Conservation (phyloP, 768 basidiomycete genomes). For the Suillus variegatus region DNA sequence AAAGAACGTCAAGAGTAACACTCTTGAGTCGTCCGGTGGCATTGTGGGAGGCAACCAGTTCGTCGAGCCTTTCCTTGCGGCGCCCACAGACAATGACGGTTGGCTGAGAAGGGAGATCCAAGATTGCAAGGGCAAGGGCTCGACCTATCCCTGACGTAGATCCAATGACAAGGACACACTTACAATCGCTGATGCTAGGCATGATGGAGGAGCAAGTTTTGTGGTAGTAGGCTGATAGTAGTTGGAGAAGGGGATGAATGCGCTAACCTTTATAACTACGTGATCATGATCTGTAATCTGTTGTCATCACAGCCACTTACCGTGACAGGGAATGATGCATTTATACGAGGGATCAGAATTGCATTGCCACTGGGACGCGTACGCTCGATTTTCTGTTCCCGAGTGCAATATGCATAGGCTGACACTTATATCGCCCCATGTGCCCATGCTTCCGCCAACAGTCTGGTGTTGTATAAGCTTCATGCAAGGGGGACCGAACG, state of each 20-base stretch:
- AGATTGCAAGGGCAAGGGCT: conserved; percentile 51
- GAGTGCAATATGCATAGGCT: neutral
- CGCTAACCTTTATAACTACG: neutral
- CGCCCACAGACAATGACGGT: conserved; percentile 53
- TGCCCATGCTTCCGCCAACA: neutral
- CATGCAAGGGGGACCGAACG: neutral
- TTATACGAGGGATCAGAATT: neutral
- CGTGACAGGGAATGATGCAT: neutral
- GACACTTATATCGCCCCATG: neutral
- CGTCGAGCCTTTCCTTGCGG: conserved; percentile 54
- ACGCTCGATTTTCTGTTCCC: neutral
- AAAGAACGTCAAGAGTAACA: conserved; percentile 45
- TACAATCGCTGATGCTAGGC: conserved; percentile 45
- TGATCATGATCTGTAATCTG: neutral
- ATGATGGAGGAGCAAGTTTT: conserved; percentile 11
- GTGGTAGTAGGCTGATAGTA: neutral
- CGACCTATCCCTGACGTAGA: conserved; percentile 62
- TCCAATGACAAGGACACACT: conserved; percentile 54
- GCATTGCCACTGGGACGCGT: neutral
- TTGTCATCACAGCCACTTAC: neutral
- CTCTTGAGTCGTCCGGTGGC: conserved; percentile 39
- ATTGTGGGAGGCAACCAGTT: conserved; percentile 35
- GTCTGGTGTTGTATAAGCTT: neutral
- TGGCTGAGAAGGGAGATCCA: conserved; percentile 47
- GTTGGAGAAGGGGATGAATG: neutral